Percentiles rank a stretch among this genome's conserved stretches.
phyloP scores from a whole-genome alignment of 129 eudicot genomes.

The Centaurea solstitialis region DNA sequence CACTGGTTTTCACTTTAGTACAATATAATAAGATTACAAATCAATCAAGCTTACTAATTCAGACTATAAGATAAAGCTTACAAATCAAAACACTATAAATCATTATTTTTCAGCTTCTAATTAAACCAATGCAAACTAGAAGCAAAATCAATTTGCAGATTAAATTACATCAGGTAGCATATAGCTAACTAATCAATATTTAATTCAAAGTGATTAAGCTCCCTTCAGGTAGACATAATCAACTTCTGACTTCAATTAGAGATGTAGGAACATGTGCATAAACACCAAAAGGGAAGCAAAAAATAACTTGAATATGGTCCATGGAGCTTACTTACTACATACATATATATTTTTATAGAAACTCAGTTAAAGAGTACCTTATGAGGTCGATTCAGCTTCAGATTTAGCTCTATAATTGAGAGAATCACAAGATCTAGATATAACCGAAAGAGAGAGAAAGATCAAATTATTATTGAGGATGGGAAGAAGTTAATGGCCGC shows the following conservation, averaged over 20 bases:
- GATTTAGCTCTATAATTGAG: slow-evolving; percentile 10
- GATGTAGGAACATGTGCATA: background rate
- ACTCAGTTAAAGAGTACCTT: slow-evolving; percentile 4
- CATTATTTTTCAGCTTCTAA: background rate
- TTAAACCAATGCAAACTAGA: background rate
- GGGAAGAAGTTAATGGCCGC: slow-evolving; percentile 19
- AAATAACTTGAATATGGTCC: background rate
- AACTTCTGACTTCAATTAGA: slow-evolving; percentile 1
- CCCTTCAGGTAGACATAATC: background rate
- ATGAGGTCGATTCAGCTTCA: slow-evolving; percentile 5
- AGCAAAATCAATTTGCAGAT: background rate
- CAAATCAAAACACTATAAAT: background rate
- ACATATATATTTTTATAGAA: background rate
- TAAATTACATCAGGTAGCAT: background rate
- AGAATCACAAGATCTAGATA: slow-evolving; percentile 1
- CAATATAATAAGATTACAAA: too few relatives aligned
- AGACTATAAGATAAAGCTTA: background rate
- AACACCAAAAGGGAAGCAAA: background rate
- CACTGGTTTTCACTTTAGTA: background rate
- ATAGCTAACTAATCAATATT: background rate
- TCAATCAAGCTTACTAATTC: too few relatives aligned
- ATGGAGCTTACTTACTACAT: background rate
- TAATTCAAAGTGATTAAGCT: background rate
- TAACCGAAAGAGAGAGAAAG: slow-evolving; percentile 3
- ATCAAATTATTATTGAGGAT: background rate